A percentile compares a stretch with the other conserved stretches of the same genome.
These are phyloP conservation scores for Curvularia verruculosa DNA, from an alignment of 2,329 filamentous ascomycete genomes.

Conservation along the genomic window DNA sequence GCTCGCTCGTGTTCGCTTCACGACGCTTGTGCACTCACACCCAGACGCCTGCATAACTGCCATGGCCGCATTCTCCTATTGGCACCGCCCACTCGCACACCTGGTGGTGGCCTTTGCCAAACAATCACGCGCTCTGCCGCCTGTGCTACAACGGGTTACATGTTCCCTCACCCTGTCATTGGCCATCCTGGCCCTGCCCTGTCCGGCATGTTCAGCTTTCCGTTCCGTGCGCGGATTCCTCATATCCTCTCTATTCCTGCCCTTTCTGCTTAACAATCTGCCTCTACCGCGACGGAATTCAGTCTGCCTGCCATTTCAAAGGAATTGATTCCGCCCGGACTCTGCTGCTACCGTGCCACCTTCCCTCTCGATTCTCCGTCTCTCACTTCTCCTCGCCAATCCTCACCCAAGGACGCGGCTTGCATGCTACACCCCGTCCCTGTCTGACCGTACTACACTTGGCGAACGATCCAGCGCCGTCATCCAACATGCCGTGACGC, in stretches of 20 bases:
- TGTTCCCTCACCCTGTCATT: neutral
- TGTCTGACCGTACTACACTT: neutral
- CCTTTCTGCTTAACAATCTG: neutral
- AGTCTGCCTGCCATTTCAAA: neutral
- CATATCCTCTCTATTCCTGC: neutral
- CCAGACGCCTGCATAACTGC: neutral
- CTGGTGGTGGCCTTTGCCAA: neutral
- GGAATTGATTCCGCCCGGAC: neutral
- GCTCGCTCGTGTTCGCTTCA: constrained; percentile 7
- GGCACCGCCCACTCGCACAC: neutral
- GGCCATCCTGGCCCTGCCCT: neutral
- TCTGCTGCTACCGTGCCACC: neutral
- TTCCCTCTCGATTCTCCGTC: neutral
- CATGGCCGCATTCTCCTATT: constrained; percentile 8
- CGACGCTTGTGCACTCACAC: constrained; percentile 1
- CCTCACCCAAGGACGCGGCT: neutral
- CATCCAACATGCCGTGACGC: neutral
- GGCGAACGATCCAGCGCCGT: constrained; percentile 1
- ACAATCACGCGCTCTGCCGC: constrained; percentile 1
- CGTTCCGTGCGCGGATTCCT: neutral
- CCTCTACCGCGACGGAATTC: neutral
- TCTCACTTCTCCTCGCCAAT: neutral
- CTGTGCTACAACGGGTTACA: neutral
- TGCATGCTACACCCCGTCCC: neutral
- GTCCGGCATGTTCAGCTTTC: neutral